These are phyloP conservation scores for Amphibolis antarctica DNA, from an alignment of 106 monocot species.

Conservation along the genomic window DNA sequence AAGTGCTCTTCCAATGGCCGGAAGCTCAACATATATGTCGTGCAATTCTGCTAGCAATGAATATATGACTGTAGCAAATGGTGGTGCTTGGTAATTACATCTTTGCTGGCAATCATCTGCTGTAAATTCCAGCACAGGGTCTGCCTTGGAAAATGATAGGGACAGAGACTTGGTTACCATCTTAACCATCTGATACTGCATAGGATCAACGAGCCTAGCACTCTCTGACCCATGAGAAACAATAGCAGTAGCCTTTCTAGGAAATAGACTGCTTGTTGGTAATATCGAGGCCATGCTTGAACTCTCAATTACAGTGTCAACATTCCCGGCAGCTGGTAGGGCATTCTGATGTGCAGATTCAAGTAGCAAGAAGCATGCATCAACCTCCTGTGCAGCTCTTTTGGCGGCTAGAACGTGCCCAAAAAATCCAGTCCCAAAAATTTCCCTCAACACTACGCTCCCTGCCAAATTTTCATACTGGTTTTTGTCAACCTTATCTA, in stretches of 20 bases:
- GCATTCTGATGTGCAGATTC: conserved; percentile 53
- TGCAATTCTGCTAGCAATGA: conserved; percentile 48
- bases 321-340: background rate
- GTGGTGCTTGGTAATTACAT: conserved; percentile 35
- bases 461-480: conserved; percentile 70
- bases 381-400: conserved; percentile 44
- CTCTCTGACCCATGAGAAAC: conserved; percentile 18
- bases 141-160: conserved; percentile 12
- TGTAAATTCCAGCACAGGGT: conserved; percentile 1
- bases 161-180: conserved; percentile 38
- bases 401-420: conserved; percentile 78
- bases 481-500: conserved; percentile 50
- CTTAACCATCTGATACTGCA: conserved; percentile 40
- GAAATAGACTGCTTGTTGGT: conserved; percentile 26
- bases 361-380: conserved; percentile 56
- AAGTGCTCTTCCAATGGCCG: conserved; percentile 44
- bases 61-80: conserved; percentile 52
- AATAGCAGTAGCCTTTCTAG: conserved; percentile 5
- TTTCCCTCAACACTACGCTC: conserved; percentile 51
- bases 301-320: background rate
- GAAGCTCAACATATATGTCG: conserved; percentile 46
- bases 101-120: conserved; percentile 11
- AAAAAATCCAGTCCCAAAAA: conserved; percentile 80
- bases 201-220: conserved; percentile 19
- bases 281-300: conserved; percentile 18